These are phyloP conservation scores for Epichloe brachyelytri DNA, from an alignment of 2,329 filamentous ascomycete species.

Conservation along the genomic window DNA sequence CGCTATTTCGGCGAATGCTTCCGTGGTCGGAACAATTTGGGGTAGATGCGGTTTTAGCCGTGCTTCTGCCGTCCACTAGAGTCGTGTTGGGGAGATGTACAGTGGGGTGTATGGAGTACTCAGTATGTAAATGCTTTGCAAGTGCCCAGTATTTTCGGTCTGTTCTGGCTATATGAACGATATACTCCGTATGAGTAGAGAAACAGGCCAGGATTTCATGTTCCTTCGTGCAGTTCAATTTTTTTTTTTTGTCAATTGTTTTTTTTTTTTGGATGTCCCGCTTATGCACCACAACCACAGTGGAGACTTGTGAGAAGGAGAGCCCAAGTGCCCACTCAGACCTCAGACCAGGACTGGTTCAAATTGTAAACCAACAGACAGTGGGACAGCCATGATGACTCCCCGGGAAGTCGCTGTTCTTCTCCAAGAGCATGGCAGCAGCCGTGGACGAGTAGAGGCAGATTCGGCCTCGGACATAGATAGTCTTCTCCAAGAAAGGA, in stretches of 20 bases:
- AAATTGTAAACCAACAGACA: constrained; percentile 1
- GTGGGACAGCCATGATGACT: constrained; percentile 15
- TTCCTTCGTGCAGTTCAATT: no score
- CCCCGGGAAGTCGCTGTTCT: constrained; percentile 25
- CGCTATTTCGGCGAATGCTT: constrained; percentile 13
- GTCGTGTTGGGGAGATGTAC: no score
- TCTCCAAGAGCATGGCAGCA: constrained; percentile 21
- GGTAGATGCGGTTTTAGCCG: constrained; percentile 12
- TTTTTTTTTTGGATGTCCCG: no score
- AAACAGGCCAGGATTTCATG: no score
- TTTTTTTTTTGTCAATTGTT: no score
- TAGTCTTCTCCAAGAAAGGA: constrained; percentile 13
- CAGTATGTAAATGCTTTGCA: no score
- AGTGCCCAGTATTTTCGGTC: no score
- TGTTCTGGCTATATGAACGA: no score
- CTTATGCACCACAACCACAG: background rate
- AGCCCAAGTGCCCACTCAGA: no score
- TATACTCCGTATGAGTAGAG: no score
- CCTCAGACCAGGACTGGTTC: background rate
- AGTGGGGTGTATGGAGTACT: no score
- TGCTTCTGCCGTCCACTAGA: constrained; percentile 11
- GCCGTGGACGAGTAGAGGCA: constrained; percentile 13
- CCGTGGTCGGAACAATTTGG: constrained; percentile 15
- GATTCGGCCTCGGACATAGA: constrained; percentile 15
- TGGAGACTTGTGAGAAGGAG: background rate